Evolutionary conservation across 1,139 yeast genomes (phyloP), one percentile per base, ranked within the genome.

Genomic region (Lodderomyces beijingensis): DNA sequence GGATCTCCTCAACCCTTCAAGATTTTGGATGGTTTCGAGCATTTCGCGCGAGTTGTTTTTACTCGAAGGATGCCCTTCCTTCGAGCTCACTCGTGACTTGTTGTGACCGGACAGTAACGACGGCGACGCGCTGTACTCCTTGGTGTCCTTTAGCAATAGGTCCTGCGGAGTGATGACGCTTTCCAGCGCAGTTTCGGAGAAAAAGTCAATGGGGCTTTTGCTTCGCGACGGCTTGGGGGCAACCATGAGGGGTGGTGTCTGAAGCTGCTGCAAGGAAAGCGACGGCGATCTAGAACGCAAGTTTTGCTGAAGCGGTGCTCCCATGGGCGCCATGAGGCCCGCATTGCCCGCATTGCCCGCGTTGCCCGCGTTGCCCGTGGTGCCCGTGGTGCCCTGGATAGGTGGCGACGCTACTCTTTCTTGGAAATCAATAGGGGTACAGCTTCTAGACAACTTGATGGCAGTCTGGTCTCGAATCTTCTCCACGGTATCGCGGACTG

Each of bases 401-500:
- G 4, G 39, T 42, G 4, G 39, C 7, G 47, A 45, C 27, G 34
- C 46, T 19, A 40, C 27, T 13, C 10, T 11, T 23, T 23, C 14
- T n/a, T 23, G 6, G 12, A n/a, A n/a, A 10, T 40, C 31, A 10
- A 28, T 22, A 9, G 44, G 41, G 7, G 43, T 10, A 41, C 34
- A 33, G 21, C 36, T 36, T 32, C 38, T 22, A 10, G 41, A 35
- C 12, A 24, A 23, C 12, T 16, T 16, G 10, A 30, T 14, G n/a
- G 35, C 37, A 1, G 67, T 59, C 42, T 65, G 73, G 23, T 67
- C 74, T 31, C 63, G 60, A 7, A 73, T 76, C 49, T 58, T 72
- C 16, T 59, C 57, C 9, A 86, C 73, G 0, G 95, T 81, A 27
- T 77, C 77, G 15, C 73, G 65, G 3, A 91, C 86, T 0, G 85